These are phyloP conservation scores for Termitomyces sp. DNA, from an alignment of 768 basidiomycete species.

Conservation along the genomic window DNA sequence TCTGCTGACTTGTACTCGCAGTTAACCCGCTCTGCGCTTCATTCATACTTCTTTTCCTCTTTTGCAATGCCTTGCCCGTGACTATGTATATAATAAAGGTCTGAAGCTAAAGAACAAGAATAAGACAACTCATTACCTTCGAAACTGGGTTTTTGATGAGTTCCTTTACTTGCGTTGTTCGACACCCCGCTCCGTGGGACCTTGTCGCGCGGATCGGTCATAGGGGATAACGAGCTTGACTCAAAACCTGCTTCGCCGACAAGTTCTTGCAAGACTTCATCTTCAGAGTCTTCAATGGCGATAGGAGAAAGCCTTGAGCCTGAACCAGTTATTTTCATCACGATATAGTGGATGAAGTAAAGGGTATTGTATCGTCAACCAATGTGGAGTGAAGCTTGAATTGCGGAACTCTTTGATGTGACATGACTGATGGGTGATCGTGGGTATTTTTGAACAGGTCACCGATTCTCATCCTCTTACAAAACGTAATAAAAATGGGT, in stretches of 20 bases:
- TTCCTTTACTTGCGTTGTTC: not conserved
- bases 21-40: not conserved
- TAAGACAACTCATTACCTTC: slow-evolving; percentile 4
- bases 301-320: slow-evolving; percentile 33
- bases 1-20: slow-evolving; percentile 7
- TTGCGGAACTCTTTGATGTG: not conserved
- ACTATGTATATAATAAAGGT: not conserved
- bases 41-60: slow-evolving; percentile 10
- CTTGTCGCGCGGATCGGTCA: slow-evolving; percentile 3
- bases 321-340: slow-evolving; percentile 18
- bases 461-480: not conserved
- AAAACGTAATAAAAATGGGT: not conserved
- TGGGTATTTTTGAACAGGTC: not conserved
- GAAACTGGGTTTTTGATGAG: not conserved
- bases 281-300: slow-evolving; percentile 34
- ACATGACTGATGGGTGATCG: too few relatives aligned
- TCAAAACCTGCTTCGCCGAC: slow-evolving; percentile 15
- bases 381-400: not conserved
- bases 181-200: not conserved
- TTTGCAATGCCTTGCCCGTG: slow-evolving; percentile 4
- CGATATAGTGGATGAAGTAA: not conserved
- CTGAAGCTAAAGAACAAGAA: not conserved
- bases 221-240: not conserved
- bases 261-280: slow-evolving; percentile 29
- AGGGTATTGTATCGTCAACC: not conserved